phyloP scores from a whole-genome alignment of 192 early-diverging fungal genomes.

The Martensiomyces pterosporus region DNA sequence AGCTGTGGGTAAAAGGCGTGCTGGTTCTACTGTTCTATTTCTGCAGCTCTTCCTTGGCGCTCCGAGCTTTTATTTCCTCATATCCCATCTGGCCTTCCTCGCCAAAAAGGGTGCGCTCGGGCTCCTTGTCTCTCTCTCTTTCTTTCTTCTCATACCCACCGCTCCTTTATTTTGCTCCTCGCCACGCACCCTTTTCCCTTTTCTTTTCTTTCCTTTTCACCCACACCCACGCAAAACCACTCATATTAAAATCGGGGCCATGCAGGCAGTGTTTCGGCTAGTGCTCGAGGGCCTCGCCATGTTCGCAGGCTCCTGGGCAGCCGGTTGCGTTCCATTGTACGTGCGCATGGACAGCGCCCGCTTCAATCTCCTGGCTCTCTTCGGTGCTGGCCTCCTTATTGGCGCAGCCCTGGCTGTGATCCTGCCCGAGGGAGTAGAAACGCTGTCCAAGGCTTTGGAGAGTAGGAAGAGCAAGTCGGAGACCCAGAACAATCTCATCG shows the following conservation, averaged over 20 bases:
- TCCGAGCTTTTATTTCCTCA: no score
- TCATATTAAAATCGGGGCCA: no score
- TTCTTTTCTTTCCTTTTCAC: constrained; percentile 6
- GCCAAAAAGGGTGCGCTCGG: no score
- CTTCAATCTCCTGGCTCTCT: constrained; percentile 67
- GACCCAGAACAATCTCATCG: constrained; percentile 8
- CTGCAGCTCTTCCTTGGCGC: no score
- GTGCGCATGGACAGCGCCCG: constrained; percentile 71
- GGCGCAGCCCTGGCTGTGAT: constrained; percentile 91
- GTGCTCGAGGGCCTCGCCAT: constrained; percentile 59
- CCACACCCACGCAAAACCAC: no score
- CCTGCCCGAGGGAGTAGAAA: constrained; percentile 93
- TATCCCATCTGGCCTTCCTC: no score
- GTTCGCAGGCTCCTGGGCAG: constrained; percentile 81
- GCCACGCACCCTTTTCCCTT: no score
- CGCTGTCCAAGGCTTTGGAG: constrained; percentile 56
- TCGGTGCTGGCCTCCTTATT: constrained; percentile 88
- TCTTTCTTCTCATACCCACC: no score
- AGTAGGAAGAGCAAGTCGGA: constrained; percentile 4
- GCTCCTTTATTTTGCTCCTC: no score
- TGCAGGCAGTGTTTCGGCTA: constrained; percentile 48
- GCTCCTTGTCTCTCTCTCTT: no score
- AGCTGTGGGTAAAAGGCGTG: no score
- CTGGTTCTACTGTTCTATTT: no score
- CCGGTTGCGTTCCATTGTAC: constrained; percentile 80